Percentiles rank a stretch among this genome's conserved stretches.
These are phyloP conservation scores for Nitzschia putrida DNA, from an alignment of 108 stramenopile species.

Conservation along the genomic window DNA sequence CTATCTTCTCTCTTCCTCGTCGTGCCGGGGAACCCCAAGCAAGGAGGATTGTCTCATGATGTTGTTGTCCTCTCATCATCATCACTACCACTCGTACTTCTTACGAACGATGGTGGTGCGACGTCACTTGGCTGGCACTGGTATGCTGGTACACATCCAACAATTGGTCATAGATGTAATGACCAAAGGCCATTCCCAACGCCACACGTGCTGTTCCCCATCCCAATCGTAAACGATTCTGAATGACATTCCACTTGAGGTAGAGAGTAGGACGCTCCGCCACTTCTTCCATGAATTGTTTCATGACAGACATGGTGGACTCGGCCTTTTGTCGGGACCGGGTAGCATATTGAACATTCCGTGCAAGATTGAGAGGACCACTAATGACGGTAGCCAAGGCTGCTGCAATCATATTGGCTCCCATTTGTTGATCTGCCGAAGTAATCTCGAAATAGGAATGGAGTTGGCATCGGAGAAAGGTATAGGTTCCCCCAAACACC, in stretches of 20 bases:
- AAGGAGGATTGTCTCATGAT: too few relatives aligned
- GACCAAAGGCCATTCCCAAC: slow-evolving; percentile 57
- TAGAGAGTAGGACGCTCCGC: slow-evolving; percentile 12
- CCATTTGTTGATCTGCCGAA: slow-evolving; percentile 35
- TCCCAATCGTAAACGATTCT: slow-evolving; percentile 52
- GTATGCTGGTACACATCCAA: slow-evolving; percentile 10
- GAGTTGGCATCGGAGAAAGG: slow-evolving; percentile 44
- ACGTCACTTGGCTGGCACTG: too few relatives aligned
- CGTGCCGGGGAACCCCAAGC: too few relatives aligned
- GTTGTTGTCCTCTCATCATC: too few relatives aligned
- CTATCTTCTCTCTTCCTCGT: too few relatives aligned
- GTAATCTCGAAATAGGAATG: slow-evolving; percentile 26
- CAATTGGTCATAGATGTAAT: slow-evolving; percentile 49
- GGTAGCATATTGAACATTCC: slow-evolving; percentile 60
- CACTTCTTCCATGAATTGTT: slow-evolving; percentile 21
- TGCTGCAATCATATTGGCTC: slow-evolving; percentile 43
- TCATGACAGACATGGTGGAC: slow-evolving; percentile 23
- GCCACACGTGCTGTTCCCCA: slow-evolving; percentile 63
- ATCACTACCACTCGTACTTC: too few relatives aligned
- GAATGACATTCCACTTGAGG: slow-evolving; percentile 23
- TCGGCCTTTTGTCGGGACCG: slow-evolving; percentile 23
- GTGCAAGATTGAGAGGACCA: slow-evolving; percentile 58
- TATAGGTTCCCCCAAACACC: slow-evolving; percentile 54
- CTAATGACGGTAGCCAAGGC: slow-evolving; percentile 54
- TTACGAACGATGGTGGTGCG: too few relatives aligned